Percentiles rank a stretch among this genome's conserved stretches.
Conservation (phyloP, 2,329 filamentous ascomycete genomes). For the Fusarium citri region DNA sequence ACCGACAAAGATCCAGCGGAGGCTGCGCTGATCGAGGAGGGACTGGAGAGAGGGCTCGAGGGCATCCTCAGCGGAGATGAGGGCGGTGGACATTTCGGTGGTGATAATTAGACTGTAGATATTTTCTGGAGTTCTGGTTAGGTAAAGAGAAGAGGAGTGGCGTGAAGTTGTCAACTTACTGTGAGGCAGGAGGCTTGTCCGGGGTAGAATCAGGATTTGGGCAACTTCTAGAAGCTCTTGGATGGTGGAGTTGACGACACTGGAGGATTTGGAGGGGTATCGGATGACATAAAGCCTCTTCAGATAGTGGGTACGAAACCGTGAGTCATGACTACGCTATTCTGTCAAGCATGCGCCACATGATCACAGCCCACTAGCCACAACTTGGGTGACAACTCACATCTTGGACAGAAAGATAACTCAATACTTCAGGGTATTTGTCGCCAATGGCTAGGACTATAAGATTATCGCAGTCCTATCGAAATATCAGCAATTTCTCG, state of each 20-base stretch:
- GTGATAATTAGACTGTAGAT: background rate
- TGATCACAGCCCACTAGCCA: constrained; percentile 8
- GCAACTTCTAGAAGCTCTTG: constrained; percentile 46
- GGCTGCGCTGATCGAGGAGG: constrained; percentile 92
- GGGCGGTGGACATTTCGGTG: constrained; percentile 54
- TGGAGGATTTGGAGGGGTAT: constrained; percentile 37
- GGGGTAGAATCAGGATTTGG: constrained; percentile 30
- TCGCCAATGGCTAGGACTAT: background rate
- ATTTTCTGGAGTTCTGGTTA: background rate
- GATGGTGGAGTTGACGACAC: constrained; percentile 38
- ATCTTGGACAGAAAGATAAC: background rate
- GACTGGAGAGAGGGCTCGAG: constrained; percentile 94
- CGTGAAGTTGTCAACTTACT: background rate
- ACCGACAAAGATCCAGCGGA: constrained; percentile 99
- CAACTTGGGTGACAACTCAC: background rate
- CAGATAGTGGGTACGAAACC: rapidly evolving
- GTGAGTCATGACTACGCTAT: constrained; percentile 12
- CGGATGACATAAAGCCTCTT: constrained; percentile 20
- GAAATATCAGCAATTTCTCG: background rate
- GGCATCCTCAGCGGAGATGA: constrained; percentile 69
- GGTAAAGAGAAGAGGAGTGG: background rate
- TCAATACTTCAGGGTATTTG: background rate
- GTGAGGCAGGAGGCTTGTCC: constrained; percentile 9
- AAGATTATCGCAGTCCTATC: background rate
- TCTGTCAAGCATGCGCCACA: constrained; percentile 23